These are phyloP conservation scores for Pseudozyma tsukubaensis DNA, from an alignment of 1,284 basidiomycete species.

Conservation along the genomic window DNA sequence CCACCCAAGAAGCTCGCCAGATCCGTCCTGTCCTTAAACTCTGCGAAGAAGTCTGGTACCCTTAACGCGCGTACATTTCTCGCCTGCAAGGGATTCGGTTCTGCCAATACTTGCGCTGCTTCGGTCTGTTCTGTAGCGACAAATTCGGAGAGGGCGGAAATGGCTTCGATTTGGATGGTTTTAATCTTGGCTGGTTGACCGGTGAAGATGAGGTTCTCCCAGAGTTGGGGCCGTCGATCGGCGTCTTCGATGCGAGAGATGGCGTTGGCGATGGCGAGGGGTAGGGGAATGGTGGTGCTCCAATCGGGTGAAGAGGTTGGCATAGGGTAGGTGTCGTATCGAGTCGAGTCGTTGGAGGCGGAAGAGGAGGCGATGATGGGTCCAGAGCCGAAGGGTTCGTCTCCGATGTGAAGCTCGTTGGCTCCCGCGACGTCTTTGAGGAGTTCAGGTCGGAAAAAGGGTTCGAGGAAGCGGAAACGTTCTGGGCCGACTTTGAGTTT, in stretches of 20 bases:
- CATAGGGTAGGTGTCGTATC: conserved; percentile 31
- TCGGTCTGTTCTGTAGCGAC: conserved; percentile 54
- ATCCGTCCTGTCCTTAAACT: conserved; percentile 67
- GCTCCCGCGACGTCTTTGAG: conserved; percentile 51
- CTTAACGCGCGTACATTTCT: conserved; percentile 58
- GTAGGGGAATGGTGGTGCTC: conserved; percentile 39
- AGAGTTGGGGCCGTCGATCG: conserved; percentile 58
- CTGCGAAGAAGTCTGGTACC: conserved; percentile 67
- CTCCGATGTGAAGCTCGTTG: conserved; percentile 27
- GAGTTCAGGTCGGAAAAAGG: conserved; percentile 55
- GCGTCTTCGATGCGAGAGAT: conserved; percentile 51
- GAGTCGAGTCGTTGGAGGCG: not conserved
- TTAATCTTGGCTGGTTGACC: conserved; percentile 55
- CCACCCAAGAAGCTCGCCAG: conserved; percentile 65
- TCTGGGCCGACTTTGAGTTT: conserved; percentile 57
- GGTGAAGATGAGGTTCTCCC: conserved; percentile 65
- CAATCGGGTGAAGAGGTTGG: conserved; percentile 28
- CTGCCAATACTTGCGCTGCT: conserved; percentile 55
- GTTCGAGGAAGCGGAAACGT: conserved; percentile 61
- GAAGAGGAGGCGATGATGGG: conserved; percentile 17
- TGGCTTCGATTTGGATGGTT: conserved; percentile 56
- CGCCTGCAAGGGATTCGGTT: conserved; percentile 60
- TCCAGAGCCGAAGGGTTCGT: conserved; percentile 46
- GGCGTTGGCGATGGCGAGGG: conserved; percentile 48
- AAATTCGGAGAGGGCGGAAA: conserved; percentile 41